Evolutionary conservation across 148 eudicot genomes (phyloP), one percentile per base, ranked within the genome.

Genomic region (Vaccinium macrocarpon): DNA sequence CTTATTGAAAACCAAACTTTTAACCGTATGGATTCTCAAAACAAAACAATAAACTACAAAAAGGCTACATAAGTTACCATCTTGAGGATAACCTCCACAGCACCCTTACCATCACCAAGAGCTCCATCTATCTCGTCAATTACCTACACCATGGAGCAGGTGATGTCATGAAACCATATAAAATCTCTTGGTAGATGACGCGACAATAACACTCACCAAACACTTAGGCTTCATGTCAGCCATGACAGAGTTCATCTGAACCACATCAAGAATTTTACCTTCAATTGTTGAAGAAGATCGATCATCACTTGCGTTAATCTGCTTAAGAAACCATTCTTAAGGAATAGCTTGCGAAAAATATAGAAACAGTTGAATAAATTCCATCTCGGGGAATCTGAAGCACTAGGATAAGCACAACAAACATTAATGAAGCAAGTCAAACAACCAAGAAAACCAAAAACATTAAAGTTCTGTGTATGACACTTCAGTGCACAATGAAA

Each of bases 51-150:
- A 62, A 0, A 19, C 51, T 57, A 73, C 21, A 79, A 29, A 51
- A 81, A 32, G 68, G 73, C 18, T 52, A 62, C 56, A 72, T 71
- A 70, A 84, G 32, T 85, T 89, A 97, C 99, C 98, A 97, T 93
- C 82, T 94, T 93, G 62, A 95, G 88, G 86, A 97, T 90, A 82
- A 97, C 89, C 81, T 97, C 99, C 46, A 97, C 96, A 53, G 96
- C 99, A 84, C 99, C 99, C 88, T 95, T 97, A 16, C 99, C 99
- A 83, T 95, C 99, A 88, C 96, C 96, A 78, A 97, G 98, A 81
- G 98, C 98, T 85, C 99, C 99, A 88, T 97, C 99, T 82, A 97
- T 97, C 87, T 97, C 99, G 93, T 97, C 99, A 89, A 97, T 94
- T 64, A 97, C 92, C 99, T 97, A 88, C 75, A 79, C 32, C 81